Evolutionary conservation across 208 protist genomes (phyloP).

Genomic region (Crithidia bombi): DNA sequence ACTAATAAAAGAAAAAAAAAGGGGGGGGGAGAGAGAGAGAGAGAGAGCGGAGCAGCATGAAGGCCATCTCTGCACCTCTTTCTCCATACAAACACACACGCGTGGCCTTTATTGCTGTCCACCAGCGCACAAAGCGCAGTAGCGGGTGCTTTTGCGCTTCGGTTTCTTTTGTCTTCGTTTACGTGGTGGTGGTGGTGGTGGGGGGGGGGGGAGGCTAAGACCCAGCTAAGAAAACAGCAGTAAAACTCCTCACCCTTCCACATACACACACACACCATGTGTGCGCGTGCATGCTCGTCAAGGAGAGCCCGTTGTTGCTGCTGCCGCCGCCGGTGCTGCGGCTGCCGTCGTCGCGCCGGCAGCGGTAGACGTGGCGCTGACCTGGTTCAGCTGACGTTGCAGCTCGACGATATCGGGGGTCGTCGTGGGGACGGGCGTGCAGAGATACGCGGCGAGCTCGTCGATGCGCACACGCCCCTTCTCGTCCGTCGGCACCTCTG

Average conservation of each 20-base stretch:
- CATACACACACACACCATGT: too few species aligned
- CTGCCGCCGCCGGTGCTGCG: not conserved
- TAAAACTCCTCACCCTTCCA: too few species aligned
- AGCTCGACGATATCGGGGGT: conserved; percentile 89
- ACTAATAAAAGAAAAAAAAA: not conserved
- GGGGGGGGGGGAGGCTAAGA: too few species aligned
- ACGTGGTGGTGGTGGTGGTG: too few species aligned
- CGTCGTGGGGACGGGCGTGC: conserved; percentile 84
- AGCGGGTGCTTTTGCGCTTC: too few species aligned
- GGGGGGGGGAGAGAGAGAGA: not conserved
- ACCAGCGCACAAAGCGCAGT: too few species aligned
- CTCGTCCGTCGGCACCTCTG: conserved; percentile 78
- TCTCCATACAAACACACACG: too few species aligned
- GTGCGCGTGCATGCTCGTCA: not conserved
- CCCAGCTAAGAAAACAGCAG: too few species aligned
- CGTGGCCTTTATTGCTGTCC: too few species aligned
- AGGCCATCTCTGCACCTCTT: too few species aligned
- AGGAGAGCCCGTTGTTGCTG: not conserved
- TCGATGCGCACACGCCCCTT: conserved; percentile 82
- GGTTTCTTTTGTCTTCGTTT: too few species aligned
- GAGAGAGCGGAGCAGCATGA: not conserved
- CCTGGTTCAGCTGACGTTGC: conserved; percentile 70
- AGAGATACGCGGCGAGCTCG: conserved; percentile 81
- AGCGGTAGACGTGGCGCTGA: not conserved
- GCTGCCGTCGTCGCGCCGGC: not conserved